Evolutionary conservation across 2,329 filamentous ascomycete species (phyloP).

Genomic region (Keithomyces neogunnii): DNA sequence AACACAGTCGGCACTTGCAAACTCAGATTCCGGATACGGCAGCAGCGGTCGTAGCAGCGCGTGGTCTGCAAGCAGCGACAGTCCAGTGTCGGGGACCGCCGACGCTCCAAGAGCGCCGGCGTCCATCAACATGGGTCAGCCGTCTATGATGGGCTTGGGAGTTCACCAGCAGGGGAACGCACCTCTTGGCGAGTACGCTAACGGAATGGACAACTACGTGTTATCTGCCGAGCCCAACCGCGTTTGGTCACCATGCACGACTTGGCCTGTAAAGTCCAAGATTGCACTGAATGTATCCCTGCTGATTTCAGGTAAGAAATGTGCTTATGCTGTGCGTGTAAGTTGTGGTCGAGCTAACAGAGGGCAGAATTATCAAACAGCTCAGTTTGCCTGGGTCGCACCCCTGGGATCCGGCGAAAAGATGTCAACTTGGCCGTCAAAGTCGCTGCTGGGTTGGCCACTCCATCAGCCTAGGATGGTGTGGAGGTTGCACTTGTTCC

Average conservation of each 20-base stretch:
- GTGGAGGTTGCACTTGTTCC: too few relatives aligned
- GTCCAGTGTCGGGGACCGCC: background rate
- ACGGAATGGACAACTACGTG: conserved; percentile 4
- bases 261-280: conserved; percentile 19
- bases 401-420: conserved; percentile 28
- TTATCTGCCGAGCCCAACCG: conserved; percentile 2
- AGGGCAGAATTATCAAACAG: conserved; percentile 24
- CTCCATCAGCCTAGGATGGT: background rate
- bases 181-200: background rate
- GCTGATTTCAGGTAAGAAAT: conserved; percentile 23
- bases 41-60: background rate
- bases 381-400: conserved; percentile 30
- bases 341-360: background rate
- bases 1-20: background rate
- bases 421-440: conserved; percentile 27
- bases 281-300: conserved; percentile 26
- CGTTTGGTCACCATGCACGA: conserved; percentile 8
- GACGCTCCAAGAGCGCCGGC: background rate
- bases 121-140: background rate
- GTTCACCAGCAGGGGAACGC: background rate
- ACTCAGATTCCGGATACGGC: conserved; percentile 2
- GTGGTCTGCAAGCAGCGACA: conserved; percentile 6
- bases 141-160: background rate
- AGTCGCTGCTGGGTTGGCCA: conserved; percentile 14
- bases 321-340: background rate